Evolutionary conservation across 805 yeast genomes (phyloP).

Genomic region (Candida rishiriensis): DNA sequence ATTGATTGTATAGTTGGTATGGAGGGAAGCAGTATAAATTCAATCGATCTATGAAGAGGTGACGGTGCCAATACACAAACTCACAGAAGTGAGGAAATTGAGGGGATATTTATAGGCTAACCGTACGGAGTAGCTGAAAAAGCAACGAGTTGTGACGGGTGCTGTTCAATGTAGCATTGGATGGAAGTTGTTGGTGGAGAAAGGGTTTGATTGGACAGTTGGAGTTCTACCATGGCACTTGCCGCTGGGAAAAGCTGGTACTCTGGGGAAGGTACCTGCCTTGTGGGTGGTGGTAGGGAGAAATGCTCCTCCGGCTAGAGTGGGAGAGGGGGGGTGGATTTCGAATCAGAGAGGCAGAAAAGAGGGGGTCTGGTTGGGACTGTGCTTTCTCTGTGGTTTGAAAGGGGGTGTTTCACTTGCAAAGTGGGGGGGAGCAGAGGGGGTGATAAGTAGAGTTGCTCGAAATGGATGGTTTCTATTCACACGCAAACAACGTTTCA

Average conservation of each 20-base stretch:
- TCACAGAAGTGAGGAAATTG: neutral
- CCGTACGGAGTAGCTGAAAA: neutral
- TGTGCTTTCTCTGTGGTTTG: too few relatives aligned
- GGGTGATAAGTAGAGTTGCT: neutral
- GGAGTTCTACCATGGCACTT: too few relatives aligned
- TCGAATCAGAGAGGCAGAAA: too few relatives aligned
- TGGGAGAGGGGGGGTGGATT: neutral
- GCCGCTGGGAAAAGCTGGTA: neutral
- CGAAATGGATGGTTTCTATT: neutral
- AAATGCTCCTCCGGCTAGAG: neutral
- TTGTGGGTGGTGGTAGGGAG: neutral
- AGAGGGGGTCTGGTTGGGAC: too few relatives aligned
- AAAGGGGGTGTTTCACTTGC: neutral
- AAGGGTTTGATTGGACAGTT: neutral
- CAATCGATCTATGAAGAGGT: too few relatives aligned
- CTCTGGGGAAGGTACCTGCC: neutral
- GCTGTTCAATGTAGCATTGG: too few relatives aligned
- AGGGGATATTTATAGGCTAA: slow-evolving; percentile 1
- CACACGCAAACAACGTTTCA: too few relatives aligned
- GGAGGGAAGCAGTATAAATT: too few relatives aligned
- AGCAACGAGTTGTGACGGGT: neutral
- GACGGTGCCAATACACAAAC: too few relatives aligned
- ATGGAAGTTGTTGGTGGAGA: too few relatives aligned
- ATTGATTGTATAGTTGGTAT: neutral
- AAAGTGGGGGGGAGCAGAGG: neutral